Evolutionary conservation across 768 basidiomycete genomes (phyloP), one percentile per base, ranked within the genome.

Genomic region (Pleurotus eryngii): DNA sequence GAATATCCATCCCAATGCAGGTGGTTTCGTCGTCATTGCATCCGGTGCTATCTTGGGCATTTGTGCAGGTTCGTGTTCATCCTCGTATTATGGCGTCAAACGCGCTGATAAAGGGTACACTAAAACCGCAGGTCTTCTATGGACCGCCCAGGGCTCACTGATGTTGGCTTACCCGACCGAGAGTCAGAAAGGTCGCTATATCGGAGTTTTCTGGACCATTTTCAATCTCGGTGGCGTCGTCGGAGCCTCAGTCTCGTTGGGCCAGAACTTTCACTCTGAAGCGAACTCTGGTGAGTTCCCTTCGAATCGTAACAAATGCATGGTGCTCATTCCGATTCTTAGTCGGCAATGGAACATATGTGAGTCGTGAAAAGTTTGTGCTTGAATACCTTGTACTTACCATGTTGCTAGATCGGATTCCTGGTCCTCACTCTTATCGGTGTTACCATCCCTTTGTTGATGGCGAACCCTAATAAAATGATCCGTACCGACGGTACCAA

Each of bases 161-260:
- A 92, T 92, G 84, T 72, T 94, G 70, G 82, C 87, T 3, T 93
- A 92, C 68, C 87, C 90, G 0, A 90, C 87, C 0, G 90, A 92
- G 67, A 65, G 70, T 48, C 82, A 92, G 68, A 92, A 92, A 68
- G 90, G 90, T 11, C 73, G 71, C 30, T 91, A 80, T 70, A 90
- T 92, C 55, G 85, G 81, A 43, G 81, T 90, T 46, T 92, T 92
- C 72, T 92, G 90, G 91, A 73, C 80, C 46, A 87, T 92, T 59
- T 92, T 94, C 75, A 91, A 92, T 63, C 60, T 91, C 15, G 89
- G 89, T 20, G 85, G 85, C 46, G 87, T 93, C 48, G 83, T 93
- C 46, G 92, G 92, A 20, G 82, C 89, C 3, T 74, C 86, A 8
- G 88, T 92, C 30, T 84, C 90, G 6, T 74, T 92, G 37, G 91